A percentile compares a stretch with the other conserved stretches of the same genome.
Evolutionary conservation across 83 land plant genomes (phyloP).

Genomic region (Picea engelmannii): DNA sequence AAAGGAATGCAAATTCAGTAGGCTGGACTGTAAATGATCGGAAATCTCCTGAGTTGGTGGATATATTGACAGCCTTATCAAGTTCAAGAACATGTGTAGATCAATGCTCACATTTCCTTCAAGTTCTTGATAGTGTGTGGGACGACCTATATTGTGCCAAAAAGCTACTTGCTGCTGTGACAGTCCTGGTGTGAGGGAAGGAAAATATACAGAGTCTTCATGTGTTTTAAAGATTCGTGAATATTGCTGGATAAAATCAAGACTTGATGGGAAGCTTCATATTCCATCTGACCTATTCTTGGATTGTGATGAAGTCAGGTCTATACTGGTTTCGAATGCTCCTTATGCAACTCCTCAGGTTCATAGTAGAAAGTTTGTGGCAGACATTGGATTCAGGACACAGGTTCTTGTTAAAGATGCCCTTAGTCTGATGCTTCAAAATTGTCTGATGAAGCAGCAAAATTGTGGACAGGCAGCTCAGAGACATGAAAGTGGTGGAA

Average conservation of each 20-base stretch:
- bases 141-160: constrained; percentile 51
- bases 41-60: constrained; percentile 72
- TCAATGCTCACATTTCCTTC: constrained; percentile 47
- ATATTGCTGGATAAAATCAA: constrained; percentile 70
- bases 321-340: constrained; percentile 61
- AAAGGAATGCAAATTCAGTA: constrained; percentile 12
- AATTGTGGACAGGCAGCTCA: neutral
- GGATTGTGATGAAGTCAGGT: constrained; percentile 61
- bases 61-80: constrained; percentile 47
- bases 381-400: constrained; percentile 61
- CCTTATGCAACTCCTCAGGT: constrained; percentile 70
- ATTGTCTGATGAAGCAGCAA: neutral
- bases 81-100: constrained; percentile 19
- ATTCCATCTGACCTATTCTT: constrained; percentile 65
- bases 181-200: constrained; percentile 9
- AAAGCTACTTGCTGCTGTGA: constrained; percentile 24
- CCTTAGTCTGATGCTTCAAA: constrained; percentile 12
- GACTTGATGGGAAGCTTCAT: constrained; percentile 59
- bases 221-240: constrained; percentile 50
- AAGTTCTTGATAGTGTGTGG: constrained; percentile 74
- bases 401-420: constrained; percentile 49
- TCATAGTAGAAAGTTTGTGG: constrained; percentile 35
- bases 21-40: constrained; percentile 54
- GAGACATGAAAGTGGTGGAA: constrained; percentile 13
- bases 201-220: constrained; percentile 47